These are phyloP conservation scores for Halophytophthora polymorphica DNA, from an alignment of 352 stramenopile genomes.

Conservation along the genomic window DNA sequence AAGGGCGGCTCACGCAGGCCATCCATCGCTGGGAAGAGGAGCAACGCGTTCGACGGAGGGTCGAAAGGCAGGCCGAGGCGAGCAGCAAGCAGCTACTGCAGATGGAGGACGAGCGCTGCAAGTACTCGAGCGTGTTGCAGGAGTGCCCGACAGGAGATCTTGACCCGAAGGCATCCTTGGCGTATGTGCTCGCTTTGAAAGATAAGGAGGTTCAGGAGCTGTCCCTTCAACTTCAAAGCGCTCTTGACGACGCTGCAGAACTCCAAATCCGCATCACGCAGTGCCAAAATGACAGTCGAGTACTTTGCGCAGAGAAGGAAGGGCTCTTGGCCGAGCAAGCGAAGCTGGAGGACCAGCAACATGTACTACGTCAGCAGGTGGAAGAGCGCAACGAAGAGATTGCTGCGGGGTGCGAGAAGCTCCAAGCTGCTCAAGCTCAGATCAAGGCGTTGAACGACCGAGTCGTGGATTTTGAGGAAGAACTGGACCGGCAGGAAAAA, in stretches of 20 bases:
- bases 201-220: slow-evolving; percentile 43
- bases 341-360: slow-evolving; percentile 1
- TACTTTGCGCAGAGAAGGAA: slow-evolving; percentile 13
- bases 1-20: slow-evolving; percentile 45
- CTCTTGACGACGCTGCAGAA: not conserved
- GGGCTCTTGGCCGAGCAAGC: slow-evolving; percentile 4
- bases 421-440: slow-evolving; percentile 13
- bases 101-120: slow-evolving; percentile 54
- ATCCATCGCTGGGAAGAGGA: slow-evolving; percentile 59
- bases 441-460: slow-evolving; percentile 28
- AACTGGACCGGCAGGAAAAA: slow-evolving; percentile 34
- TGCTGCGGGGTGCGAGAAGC: slow-evolving; percentile 15
- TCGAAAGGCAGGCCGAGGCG: slow-evolving; percentile 37
- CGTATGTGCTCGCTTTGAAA: slow-evolving; percentile 48
- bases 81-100: slow-evolving; percentile 29
- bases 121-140: slow-evolving; percentile 41
- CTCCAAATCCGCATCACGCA: slow-evolving; percentile 10
- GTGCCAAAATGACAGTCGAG: slow-evolving; percentile 2
- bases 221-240: slow-evolving; percentile 11
- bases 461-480: slow-evolving; percentile 40
- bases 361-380: slow-evolving; percentile 5
- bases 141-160: slow-evolving; percentile 31
- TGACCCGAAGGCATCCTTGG: slow-evolving; percentile 24
- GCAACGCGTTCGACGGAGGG: slow-evolving; percentile 27
- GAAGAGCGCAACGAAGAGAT: slow-evolving; percentile 11